Evolutionary conservation across 2,329 filamentous ascomycete species (phyloP).

Genomic region (Tympanopsis confertula): DNA sequence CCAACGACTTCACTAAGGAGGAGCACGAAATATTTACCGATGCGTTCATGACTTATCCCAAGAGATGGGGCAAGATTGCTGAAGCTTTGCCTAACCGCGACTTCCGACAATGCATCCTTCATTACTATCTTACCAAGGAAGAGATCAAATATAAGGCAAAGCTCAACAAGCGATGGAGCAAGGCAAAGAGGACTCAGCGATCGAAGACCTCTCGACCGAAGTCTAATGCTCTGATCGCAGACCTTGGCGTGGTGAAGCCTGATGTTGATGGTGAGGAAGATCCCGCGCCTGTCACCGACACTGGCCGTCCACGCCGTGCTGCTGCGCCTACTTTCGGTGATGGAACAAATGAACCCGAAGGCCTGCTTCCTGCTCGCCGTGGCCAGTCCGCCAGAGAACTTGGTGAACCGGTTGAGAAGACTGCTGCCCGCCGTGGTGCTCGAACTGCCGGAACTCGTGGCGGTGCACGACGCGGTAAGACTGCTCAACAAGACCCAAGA

Average conservation of each 20-base stretch:
- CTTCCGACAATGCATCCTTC: conserved; percentile 33
- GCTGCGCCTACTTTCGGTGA: conserved; percentile 35
- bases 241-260: conserved; percentile 26
- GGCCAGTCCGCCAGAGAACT: conserved; percentile 9
- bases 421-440: conserved; percentile 18
- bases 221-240: conserved; percentile 32
- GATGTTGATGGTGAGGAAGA: conserved; percentile 28
- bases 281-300: conserved; percentile 29
- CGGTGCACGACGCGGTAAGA: conserved; percentile 19
- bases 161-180: conserved; percentile 29
- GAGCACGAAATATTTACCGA: conserved; percentile 31
- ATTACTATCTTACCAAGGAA: conserved; percentile 36
- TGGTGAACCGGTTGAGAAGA: conserved; percentile 17
- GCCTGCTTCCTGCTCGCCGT: background rate
- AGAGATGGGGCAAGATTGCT: conserved; percentile 38
- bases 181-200: conserved; percentile 20
- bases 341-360: conserved; percentile 10
- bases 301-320: conserved; percentile 31
- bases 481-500: conserved; percentile 11
- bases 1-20: conserved; percentile 31
- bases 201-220: conserved; percentile 22
- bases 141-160: conserved; percentile 35
- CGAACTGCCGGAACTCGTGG: conserved; percentile 19
- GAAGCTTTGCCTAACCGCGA: conserved; percentile 28
- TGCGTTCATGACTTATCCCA: conserved; percentile 32